Base-by-base conservation (phyloP, 495 filamentous ascomycete species). In the Antarctomyces pellizariae region DNA sequence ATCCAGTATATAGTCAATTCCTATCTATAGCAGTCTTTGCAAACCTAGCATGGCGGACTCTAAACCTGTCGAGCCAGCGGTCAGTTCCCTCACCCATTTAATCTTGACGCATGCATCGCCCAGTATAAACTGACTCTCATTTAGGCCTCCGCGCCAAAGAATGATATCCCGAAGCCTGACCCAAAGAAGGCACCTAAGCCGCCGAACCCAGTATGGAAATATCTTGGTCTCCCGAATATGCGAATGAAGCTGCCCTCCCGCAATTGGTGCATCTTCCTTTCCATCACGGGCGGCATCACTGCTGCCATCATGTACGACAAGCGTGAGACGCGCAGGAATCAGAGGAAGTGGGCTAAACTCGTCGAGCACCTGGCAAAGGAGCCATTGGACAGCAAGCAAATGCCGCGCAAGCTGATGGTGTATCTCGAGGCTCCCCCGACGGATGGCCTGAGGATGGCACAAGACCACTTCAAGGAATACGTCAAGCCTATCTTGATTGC, bases 201-300 rank as follows among this genome's bases (percentile, higher is more conserved):
- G 1, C 54, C 55, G 2, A 82, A 82, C 46, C 73, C 65, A 21
- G 72, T 62, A 10, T 59, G 73, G 34, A 67, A 59, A 38, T 76
- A 77, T 64, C 66, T 82, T 51, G 78, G 78, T 46, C 53, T 95
- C 31, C 82, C 83, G 13, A 71, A 64, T 29, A 57, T 89, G 33
- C 69, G 74, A 9, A 58, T 72, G 39, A 82, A 73, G 53, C 67
- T 99, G 6, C 86, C 86, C 11, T 99, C 86, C 7, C 71, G 89
- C 15, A 95, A 95, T 44, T 99, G 86, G 86, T 64, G 77, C 52
- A 93, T 99, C 37, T 95, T 99, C 54, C 57, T 84, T 42, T 53
- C 72, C 10, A 48, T 95, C 35, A 71, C 71, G 8, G 68, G 69
- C 16, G 67, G 75, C 18, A 73, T 91, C 37, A 67, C 74, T 0